Percentiles rank a stretch among this genome's conserved stretches.
Evolutionary conservation across 768 basidiomycete genomes (phyloP).

Genomic region (Kwoniella shandongensis): DNA sequence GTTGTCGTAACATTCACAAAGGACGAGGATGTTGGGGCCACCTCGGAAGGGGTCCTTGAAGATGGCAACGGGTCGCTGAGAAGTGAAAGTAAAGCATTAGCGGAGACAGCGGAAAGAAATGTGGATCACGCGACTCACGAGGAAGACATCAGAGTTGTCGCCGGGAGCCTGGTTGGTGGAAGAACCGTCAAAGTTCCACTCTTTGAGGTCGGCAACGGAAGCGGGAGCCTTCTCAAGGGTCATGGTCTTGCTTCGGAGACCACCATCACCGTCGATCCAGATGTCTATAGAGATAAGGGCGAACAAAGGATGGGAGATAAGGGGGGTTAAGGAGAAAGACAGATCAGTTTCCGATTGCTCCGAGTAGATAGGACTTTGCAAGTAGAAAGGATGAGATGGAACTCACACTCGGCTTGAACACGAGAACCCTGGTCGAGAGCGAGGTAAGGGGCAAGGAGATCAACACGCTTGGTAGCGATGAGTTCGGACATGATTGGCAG

Average conservation of each 20-base stretch:
- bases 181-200: constrained; percentile 99
- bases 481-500: constrained; percentile 44
- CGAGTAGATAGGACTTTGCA: neutral
- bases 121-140: constrained; percentile 55
- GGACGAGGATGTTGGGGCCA: constrained; percentile 94
- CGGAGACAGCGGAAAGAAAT: neutral
- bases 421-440: constrained; percentile 85
- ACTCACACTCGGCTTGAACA: constrained; percentile 76
- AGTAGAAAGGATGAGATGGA: neutral
- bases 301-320: neutral
- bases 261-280: constrained; percentile 95
- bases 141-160: constrained; percentile 93
- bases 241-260: constrained; percentile 97
- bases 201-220: constrained; percentile 84
- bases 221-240: constrained; percentile 83
- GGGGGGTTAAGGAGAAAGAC: too few species aligned
- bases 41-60: constrained; percentile 99
- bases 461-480: constrained; percentile 56
- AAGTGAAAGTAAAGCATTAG: neutral
- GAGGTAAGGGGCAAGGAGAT: constrained; percentile 86
- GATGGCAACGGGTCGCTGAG: constrained; percentile 81
- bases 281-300: constrained; percentile 63
- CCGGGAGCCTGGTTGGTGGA: constrained; percentile 97
- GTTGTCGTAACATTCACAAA: constrained; percentile 97
- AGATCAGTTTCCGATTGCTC: too few species aligned